phyloP scores from a whole-genome alignment of 140 eudicot species.

The Anethum foeniculum region DNA sequence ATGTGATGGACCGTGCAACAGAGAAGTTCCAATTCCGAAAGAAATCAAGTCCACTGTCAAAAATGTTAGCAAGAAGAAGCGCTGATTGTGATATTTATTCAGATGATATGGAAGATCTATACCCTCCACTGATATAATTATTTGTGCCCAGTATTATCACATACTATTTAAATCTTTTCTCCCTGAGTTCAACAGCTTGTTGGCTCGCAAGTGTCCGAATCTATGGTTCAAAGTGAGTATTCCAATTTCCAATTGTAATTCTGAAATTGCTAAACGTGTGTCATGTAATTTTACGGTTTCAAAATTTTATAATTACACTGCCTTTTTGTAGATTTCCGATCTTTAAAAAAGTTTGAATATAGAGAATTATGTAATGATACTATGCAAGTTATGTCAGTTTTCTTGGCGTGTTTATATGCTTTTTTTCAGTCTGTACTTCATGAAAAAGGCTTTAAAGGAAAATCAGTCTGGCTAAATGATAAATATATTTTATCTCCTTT shows the following conservation, averaged over 20 bases:
- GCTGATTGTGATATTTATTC: conserved; percentile 56
- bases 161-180: conserved; percentile 3
- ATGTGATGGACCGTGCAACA: background rate
- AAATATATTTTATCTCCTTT: no score
- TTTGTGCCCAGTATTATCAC: background rate
- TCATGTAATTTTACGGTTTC: background rate
- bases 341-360: background rate
- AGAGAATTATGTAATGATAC: background rate
- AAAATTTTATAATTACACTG: background rate
- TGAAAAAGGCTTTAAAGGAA: no score
- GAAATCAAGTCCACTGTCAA: conserved; percentile 51
- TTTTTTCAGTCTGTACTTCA: background rate
- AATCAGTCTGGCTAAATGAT: background rate
- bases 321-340: background rate
- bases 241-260: no score
- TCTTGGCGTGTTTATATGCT: background rate
- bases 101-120: conserved; percentile 53
- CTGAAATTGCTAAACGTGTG: background rate
- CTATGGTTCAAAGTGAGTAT: background rate
- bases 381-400: background rate
- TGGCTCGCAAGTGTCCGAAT: conserved; percentile 25
- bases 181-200: conserved; percentile 42
- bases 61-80: conserved; percentile 48
- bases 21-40: conserved; percentile 25
- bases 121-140: conserved; percentile 45